A percentile compares a stretch with the other conserved stretches of the same genome.
These are phyloP conservation scores for Kodamaea sagamina DNA, from an alignment of 805 yeast genomes.

Conservation along the genomic window DNA sequence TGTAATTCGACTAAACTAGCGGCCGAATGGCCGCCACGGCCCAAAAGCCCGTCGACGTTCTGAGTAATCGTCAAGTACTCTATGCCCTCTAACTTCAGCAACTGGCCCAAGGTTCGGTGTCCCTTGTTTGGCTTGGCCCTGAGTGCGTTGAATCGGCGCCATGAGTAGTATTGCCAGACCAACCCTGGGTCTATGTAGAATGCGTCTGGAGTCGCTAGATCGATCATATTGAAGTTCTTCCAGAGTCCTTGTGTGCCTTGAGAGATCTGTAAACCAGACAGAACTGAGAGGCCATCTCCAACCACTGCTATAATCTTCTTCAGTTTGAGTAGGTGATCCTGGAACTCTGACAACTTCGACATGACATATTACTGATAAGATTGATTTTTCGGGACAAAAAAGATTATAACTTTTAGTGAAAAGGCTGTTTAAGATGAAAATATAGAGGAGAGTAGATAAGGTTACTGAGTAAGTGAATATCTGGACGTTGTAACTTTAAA, in stretches of 20 bases:
- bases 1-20: conserved; percentile 67
- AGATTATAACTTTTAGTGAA: too few relatives aligned
- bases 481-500: too few relatives aligned
- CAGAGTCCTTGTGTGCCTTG: conserved; percentile 75
- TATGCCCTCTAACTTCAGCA: conserved; percentile 42
- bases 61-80: conserved; percentile 72
- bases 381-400: too few relatives aligned
- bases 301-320: conserved; percentile 61
- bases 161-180: conserved; percentile 88
- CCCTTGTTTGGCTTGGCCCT: conserved; percentile 72
- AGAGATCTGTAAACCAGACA: conserved; percentile 76
- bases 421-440: too few relatives aligned
- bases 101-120: conserved; percentile 66
- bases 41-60: conserved; percentile 76
- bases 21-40: conserved; percentile 62
- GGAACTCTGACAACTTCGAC: conserved; percentile 46
- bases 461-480: too few relatives aligned
- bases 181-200: conserved; percentile 78
- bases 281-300: conserved; percentile 82
- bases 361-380: too few relatives aligned
- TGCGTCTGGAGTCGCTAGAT: conserved; percentile 90
- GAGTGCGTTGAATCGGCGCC: conserved; percentile 65
- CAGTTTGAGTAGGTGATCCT: conserved; percentile 43
- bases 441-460: too few relatives aligned
- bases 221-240: conserved; percentile 76